Evolutionary conservation across 2,329 filamentous ascomycete genomes (phyloP), one percentile per base, ranked within the genome.

Genomic region (Aspergillus eucalypticola): DNA sequence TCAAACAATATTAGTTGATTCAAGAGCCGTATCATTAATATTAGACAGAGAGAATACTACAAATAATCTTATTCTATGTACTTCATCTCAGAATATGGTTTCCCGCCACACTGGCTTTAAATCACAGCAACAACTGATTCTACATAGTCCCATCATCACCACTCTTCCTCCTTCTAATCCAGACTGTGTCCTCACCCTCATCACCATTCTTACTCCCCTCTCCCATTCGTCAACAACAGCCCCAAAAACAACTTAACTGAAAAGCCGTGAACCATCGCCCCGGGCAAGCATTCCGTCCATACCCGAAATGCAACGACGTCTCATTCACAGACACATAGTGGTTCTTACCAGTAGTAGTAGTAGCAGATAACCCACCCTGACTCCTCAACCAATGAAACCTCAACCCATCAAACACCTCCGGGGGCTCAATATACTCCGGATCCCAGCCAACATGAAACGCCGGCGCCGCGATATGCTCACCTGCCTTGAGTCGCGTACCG

Each of bases 321-420:
- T 82, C 75, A 32, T 80, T 82, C 2, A 84, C 86, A 5, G 82
- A 83, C 6, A 85, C 82, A 76, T 86, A 81, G 3, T 82, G 79
- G 15, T 81, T 64, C 69, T 81, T 78, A 46, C 78, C 79, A n/a
- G 29, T 10, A 21, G 4, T 29, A 21, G 4, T 29, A 11, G 7
- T 53, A 35, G 32, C 32, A 13, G 32, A 35, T 44, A 60, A 54
- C 23, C 48, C 56, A 13, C 29, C 51, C 1, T 55, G 51, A 7
- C 60, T 78, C 13, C 79, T 72, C n/a, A 73, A 63, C 2, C 75
- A 71, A 3, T 81, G 80, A 54, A 81, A 86, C 3, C 83, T 76
- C 65, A 83, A 81, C 0, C 83, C 78, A 56, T 84, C 78, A 60
- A 83, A 86, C 1, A 54, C 61, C 11, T 75, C 63, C 0, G 83